Percentiles rank a stretch among this genome's conserved stretches.
These are phyloP conservation scores for Xylaria longipes DNA, from an alignment of 495 filamentous ascomycete species.

Conservation along the genomic window DNA sequence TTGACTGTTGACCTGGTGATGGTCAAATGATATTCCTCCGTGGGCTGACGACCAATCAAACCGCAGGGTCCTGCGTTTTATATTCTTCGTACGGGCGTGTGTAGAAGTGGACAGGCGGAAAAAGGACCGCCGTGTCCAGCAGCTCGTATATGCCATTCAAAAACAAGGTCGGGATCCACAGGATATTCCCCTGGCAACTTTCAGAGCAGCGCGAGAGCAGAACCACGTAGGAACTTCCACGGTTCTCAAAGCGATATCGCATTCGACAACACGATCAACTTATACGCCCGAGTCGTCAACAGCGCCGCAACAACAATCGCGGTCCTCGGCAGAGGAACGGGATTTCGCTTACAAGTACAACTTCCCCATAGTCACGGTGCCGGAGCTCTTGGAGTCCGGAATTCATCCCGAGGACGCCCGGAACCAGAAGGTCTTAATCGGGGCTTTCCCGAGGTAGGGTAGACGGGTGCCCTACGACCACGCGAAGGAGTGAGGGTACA, in stretches of 20 bases:
- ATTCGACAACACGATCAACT: not conserved
- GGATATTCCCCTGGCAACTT: slow-evolving; percentile 2
- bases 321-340: slow-evolving; percentile 3
- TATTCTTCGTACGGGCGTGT: slow-evolving; percentile 24
- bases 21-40: not conserved
- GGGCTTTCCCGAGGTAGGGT: slow-evolving; percentile 13
- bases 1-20: not conserved
- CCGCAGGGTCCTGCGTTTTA: slow-evolving; percentile 17
- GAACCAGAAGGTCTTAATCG: slow-evolving; percentile 26
- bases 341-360: slow-evolving; percentile 26
- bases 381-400: slow-evolving; percentile 12
- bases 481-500: not conserved
- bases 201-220: slow-evolving; percentile 1
- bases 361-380: slow-evolving; percentile 20
- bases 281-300: not conserved
- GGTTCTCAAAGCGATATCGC: slow-evolving; percentile 7
- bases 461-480: not conserved
- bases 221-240: not conserved
- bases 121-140: slow-evolving; percentile 20
- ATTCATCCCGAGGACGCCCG: slow-evolving; percentile 25
- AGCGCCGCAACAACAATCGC: not conserved
- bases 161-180: slow-evolving; percentile 17
- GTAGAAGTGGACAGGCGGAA: slow-evolving; percentile 22
- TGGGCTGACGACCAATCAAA: slow-evolving; percentile 4
- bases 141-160: slow-evolving; percentile 20